These are phyloP conservation scores for Entelexis paramagnoliae DNA, from an alignment of 1,139 yeast genomes.

Conservation along the genomic window DNA sequence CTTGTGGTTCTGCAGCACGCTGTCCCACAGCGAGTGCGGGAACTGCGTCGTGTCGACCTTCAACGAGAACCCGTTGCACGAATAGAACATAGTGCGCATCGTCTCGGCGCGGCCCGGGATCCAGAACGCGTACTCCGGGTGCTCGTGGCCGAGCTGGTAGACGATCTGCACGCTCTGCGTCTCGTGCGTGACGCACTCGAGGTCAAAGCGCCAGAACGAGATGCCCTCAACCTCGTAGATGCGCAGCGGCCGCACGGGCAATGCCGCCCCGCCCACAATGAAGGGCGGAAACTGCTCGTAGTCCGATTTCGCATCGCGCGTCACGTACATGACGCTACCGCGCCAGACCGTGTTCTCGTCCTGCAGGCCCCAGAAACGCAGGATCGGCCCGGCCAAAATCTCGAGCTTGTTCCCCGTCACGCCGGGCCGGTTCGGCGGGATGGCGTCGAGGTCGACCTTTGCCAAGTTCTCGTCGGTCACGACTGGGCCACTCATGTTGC, in stretches of 20 bases:
- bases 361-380: conserved; percentile 54
- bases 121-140: conserved; percentile 41
- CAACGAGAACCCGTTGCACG: conserved; percentile 89
- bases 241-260: conserved; percentile 6
- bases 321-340: conserved; percentile 54
- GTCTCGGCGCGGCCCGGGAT: conserved; percentile 50
- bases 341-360: conserved; percentile 46
- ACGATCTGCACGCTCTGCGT: conserved; percentile 47
- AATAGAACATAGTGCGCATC: conserved; percentile 70
- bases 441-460: conserved; percentile 6
- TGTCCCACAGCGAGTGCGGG: conserved; percentile 74
- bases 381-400: conserved; percentile 58
- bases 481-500: conserved; percentile 3
- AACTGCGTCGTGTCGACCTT: conserved; percentile 56
- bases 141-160: conserved; percentile 45
- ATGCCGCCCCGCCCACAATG: conserved; percentile 30
- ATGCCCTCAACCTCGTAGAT: conserved; percentile 16
- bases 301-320: conserved; percentile 36
- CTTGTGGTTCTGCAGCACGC: conserved; percentile 60
- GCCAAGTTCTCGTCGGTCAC: conserved; percentile 13
- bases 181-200: conserved; percentile 37
- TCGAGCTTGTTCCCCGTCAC: conserved; percentile 15
- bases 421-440: conserved; percentile 14
- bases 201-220: conserved; percentile 53
- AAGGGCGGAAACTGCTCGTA: conserved; percentile 36